A percentile compares a stretch with the other conserved stretches of the same genome.
Evolutionary conservation across 352 stramenopile genomes (phyloP).

Genomic region (Phytophthora fragariaefolia): DNA sequence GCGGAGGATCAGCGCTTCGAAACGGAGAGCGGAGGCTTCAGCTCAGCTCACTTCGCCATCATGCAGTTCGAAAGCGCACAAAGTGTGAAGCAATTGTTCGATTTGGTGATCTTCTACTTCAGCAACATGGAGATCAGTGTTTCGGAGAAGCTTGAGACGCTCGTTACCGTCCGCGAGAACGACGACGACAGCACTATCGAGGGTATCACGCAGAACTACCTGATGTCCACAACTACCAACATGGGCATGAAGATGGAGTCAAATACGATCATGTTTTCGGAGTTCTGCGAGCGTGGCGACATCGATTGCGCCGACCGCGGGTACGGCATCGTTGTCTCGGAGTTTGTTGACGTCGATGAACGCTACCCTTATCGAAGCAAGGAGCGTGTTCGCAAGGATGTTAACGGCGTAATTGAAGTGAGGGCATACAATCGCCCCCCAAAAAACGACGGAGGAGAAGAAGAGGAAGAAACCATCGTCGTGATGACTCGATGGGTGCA

Average conservation of each 20-base stretch:
- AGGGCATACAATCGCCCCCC: slow-evolving; percentile 24
- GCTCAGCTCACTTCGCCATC: slow-evolving; percentile 55
- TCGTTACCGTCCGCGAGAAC: slow-evolving; percentile 61
- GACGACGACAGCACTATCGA: slow-evolving; percentile 32
- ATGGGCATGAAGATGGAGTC: slow-evolving; percentile 44
- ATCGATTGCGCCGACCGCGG: slow-evolving; percentile 23
- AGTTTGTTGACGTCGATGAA: slow-evolving; percentile 44
- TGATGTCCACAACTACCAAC: slow-evolving; percentile 45
- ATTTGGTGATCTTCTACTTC: slow-evolving; percentile 60
- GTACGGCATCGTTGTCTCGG: slow-evolving; percentile 34
- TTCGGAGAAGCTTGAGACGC: slow-evolving; percentile 51
- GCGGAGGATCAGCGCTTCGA: slow-evolving; percentile 56
- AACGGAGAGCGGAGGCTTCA: slow-evolving; percentile 46
- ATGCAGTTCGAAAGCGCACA: slow-evolving; percentile 49
- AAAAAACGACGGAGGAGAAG: neutral
- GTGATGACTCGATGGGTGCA: slow-evolving; percentile 44
- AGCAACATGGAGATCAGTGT: slow-evolving; percentile 67
- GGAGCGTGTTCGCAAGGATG: slow-evolving; percentile 36
- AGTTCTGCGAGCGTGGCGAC: slow-evolving; percentile 35
- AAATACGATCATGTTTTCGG: slow-evolving; percentile 48
- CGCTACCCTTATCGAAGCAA: slow-evolving; percentile 33
- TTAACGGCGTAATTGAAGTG: slow-evolving; percentile 38
- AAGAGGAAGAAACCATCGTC: slow-evolving; percentile 32
- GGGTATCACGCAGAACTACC: slow-evolving; percentile 37
- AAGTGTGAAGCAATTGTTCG: slow-evolving; percentile 55